phyloP scores from a whole-genome alignment of 108 stramenopile species.

The Fragilaria crotonensis region DNA sequence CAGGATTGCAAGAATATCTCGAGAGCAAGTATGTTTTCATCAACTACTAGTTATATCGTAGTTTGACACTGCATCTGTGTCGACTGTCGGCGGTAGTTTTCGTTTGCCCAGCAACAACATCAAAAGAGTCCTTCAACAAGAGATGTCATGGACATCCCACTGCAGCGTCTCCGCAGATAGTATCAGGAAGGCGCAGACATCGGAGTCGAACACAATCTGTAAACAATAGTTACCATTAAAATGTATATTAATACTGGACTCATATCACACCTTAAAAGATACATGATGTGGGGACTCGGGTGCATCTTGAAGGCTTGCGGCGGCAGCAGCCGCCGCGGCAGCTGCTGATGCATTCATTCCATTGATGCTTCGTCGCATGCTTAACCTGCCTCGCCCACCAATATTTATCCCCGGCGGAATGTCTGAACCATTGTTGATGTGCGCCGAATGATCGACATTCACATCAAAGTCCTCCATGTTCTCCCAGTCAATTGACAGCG shows the following conservation, averaged over 20 bases:
- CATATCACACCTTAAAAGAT: neutral
- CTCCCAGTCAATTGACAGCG: constrained; percentile 85
- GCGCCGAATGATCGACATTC: constrained; percentile 80
- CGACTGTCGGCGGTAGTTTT: neutral
- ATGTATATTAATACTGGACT: neutral
- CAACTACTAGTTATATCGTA: constrained; percentile 25
- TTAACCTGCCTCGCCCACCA: neutral
- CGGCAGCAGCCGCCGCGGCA: neutral
- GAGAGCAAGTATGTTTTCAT: constrained; percentile 89
- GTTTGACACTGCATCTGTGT: neutral
- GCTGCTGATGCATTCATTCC: neutral
- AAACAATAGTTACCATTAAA: neutral
- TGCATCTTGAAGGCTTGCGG: neutral
- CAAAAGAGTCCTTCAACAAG: too few species aligned
- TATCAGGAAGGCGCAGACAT: neutral
- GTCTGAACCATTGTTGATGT: constrained; percentile 74
- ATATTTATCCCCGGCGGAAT: neutral
- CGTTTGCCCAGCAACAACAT: neutral
- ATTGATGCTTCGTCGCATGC: neutral
- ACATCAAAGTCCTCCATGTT: constrained; percentile 90
- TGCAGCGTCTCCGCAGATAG: too few species aligned
- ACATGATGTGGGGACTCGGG: neutral
- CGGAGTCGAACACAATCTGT: neutral
- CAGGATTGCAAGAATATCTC: constrained; percentile 90
- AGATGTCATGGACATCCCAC: too few species aligned